Conservation (phyloP, 495 filamentous ascomycete species). For the Evernia prunastri region DNA sequence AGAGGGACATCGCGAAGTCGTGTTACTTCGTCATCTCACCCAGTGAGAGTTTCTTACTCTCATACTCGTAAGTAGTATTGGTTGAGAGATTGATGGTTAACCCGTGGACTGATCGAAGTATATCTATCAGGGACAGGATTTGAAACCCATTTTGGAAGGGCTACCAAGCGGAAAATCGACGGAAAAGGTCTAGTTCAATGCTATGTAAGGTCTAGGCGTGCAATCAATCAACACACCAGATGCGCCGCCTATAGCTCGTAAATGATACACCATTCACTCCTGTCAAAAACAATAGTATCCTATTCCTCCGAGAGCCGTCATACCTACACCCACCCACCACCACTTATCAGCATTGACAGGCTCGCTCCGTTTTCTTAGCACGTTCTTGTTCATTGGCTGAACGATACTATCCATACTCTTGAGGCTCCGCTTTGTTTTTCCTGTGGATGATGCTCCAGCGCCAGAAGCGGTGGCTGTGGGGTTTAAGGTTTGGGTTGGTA, state of each 20-base stretch:
- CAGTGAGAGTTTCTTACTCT: too few species aligned
- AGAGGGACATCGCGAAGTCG: slow-evolving; percentile 9
- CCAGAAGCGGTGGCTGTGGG: slow-evolving; percentile 39
- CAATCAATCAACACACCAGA: background rate
- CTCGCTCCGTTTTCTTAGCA: slow-evolving; percentile 39
- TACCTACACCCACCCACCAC: slow-evolving; percentile 65
- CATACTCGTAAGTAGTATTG: background rate
- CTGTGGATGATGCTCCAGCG: slow-evolving; percentile 30
- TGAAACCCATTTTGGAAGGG: background rate
- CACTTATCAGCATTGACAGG: slow-evolving; percentile 50
- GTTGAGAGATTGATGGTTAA: background rate
- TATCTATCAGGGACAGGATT: background rate
- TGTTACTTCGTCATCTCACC: background rate
- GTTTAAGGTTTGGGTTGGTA: slow-evolving; percentile 64
- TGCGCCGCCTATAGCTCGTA: slow-evolving; percentile 4
- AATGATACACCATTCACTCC: background rate
- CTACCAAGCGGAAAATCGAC: background rate
- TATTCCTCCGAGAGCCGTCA: slow-evolving; percentile 58
- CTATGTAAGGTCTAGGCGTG: slow-evolving; percentile 2
- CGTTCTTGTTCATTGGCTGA: slow-evolving; percentile 40
- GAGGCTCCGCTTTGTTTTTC: slow-evolving; percentile 33
- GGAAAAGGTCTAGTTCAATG: background rate
- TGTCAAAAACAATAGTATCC: slow-evolving; percentile 41
- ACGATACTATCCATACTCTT: slow-evolving; percentile 27
- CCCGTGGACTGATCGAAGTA: background rate